phyloP scores from a whole-genome alignment of 140 eudicot species.

The Bidens hawaiensis region DNA sequence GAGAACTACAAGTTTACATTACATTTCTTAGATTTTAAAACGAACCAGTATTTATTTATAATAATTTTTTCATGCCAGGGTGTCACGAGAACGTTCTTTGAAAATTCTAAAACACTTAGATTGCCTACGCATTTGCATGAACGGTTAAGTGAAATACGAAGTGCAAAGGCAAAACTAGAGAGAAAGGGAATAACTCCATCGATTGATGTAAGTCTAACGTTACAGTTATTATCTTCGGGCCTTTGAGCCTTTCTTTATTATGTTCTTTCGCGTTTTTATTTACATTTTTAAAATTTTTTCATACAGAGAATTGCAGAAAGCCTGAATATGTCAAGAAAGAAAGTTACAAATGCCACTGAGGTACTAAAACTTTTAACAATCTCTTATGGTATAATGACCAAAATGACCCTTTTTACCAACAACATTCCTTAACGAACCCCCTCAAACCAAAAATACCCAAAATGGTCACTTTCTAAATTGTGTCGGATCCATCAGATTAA shows the following conservation, averaged over 20 bases:
- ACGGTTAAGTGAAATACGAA: slow-evolving; percentile 74
- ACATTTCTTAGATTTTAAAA: background rate
- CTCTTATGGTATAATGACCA: no score
- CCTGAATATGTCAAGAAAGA: slow-evolving; percentile 80
- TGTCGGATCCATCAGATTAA: no score
- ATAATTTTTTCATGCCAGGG: slow-evolving; percentile 46
- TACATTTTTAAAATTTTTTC: slow-evolving; percentile 2
- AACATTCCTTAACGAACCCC: no score
- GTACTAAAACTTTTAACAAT: slow-evolving; percentile 32
- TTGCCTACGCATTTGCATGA: slow-evolving; percentile 89
- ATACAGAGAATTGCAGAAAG: slow-evolving; percentile 73
- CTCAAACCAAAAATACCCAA: no score
- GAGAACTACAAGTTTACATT: background rate
- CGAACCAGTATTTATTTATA: background rate
- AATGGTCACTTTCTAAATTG: no score
- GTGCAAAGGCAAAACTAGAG: slow-evolving; percentile 69
- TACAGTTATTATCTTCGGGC: background rate
- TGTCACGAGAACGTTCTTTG: slow-evolving; percentile 81
- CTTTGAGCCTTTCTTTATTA: background rate
- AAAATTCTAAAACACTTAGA: slow-evolving; percentile 73
- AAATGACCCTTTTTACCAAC: no score
- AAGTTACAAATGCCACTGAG: slow-evolving; percentile 92
- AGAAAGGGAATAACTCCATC: slow-evolving; percentile 88
- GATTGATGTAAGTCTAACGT: slow-evolving; percentile 51
- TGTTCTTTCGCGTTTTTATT: background rate